Evolutionary conservation across 345 rosid species (phyloP).

Genomic region (Gossypium turneri): DNA sequence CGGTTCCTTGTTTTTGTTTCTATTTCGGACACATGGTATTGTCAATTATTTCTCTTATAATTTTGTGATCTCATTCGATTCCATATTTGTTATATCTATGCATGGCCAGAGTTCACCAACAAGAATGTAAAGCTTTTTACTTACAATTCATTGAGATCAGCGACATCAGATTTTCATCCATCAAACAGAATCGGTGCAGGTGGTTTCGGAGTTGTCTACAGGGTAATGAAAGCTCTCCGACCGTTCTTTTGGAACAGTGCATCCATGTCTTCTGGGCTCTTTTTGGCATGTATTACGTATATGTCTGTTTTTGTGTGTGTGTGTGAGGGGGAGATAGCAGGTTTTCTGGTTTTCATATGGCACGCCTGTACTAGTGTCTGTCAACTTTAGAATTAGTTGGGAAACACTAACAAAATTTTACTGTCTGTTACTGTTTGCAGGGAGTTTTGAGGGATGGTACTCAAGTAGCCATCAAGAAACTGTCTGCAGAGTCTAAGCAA

Average conservation of each 20-base stretch:
- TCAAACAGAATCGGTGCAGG: constrained; percentile 68
- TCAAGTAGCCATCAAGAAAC: constrained; percentile 51
- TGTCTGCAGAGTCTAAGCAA: constrained; percentile 63
- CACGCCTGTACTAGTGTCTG: not conserved
- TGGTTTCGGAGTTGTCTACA: constrained; percentile 86
- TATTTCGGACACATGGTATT: not conserved
- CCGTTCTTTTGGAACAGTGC: not conserved
- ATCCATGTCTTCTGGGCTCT: not conserved
- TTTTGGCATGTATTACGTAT: not conserved
- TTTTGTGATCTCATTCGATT: not conserved
- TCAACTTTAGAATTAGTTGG: not conserved
- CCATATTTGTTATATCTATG: constrained; percentile 8
- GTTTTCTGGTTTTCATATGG: not conserved
- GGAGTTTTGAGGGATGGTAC: constrained; percentile 56
- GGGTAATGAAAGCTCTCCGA: constrained; percentile 36
- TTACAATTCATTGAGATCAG: constrained; percentile 69
- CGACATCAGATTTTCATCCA: constrained; percentile 61
- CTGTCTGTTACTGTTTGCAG: constrained; percentile 26
- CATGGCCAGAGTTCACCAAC: constrained; percentile 50
- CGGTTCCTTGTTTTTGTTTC: not conserved
- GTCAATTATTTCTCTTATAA: not conserved
- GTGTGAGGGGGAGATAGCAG: not conserved
- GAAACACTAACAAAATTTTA: not conserved
- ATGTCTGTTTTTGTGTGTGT: not conserved
- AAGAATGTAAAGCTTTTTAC: constrained; percentile 64